Base-by-base conservation (phyloP, 2,329 filamentous ascomycete genomes). In the Colletotrichum sp. region DNA sequence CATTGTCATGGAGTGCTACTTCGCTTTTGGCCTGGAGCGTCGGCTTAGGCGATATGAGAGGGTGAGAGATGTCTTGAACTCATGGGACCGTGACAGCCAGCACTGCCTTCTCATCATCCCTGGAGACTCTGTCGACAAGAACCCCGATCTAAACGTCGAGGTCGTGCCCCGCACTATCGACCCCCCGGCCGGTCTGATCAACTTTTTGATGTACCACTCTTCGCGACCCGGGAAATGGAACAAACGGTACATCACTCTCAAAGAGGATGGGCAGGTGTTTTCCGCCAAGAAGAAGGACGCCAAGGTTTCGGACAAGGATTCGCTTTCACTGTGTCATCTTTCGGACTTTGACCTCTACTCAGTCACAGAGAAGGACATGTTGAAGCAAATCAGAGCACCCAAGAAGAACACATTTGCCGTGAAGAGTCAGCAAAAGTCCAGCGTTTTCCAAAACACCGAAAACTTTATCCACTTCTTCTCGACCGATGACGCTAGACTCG, bases 391-490 rank as follows among this genome's bases (percentile, higher is more conserved):
- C 69, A 96, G 94, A 80, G 94, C 96, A 1, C 96, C 96, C 0
- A 98, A 97, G 84, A 94, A 93, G 81, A 90, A 93, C 79, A 98
- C 95, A 85, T 96, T 94, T 80, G 96, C 95, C 1, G 90, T 99
- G 79, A 98, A 98, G 85, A 98, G 95, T 79, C 96, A 98, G 85
- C 94, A 98, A 82, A 98, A 96, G 84, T 94, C 94, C 0, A 92
- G 91, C 74, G 93, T 98, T 80, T 98, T 98, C 81, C 86, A 95
- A 70, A 93, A 93, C 70, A 94, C 93, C 5, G 93, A 94, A 67
- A 96, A 96, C 79, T 99, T 95, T 81, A 94, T 98, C 5, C 96
- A 99, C 82, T 98, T 96, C 85, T 98, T 99, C 85, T 93, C 92
- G 74, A 95, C 94, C 3, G 95, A 95, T 60, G 95, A 98, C 79